Base-by-base conservation (phyloP, 805 yeast genomes). In the Lipomyces orientalis region DNA sequence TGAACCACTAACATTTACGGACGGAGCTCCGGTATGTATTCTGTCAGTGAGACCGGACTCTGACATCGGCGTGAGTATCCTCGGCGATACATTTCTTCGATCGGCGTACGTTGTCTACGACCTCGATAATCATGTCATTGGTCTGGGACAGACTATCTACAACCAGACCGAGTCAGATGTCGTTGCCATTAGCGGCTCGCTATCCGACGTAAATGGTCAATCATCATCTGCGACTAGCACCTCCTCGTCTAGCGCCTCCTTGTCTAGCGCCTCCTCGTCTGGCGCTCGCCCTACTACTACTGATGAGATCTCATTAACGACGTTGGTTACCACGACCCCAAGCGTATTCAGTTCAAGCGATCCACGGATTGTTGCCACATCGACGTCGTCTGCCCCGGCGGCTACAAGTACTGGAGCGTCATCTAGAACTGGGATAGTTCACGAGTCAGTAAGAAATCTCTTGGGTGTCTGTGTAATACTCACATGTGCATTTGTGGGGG, bases 51-150 rank as follows among this genome's bases (percentile, higher is more conserved):
- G 73, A 76, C 33, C 78, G 73, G 35, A 78, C 73, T 43, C 61
- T 65, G 66, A 77, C 79, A 73, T 73, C 55, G 68, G 71, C 33
- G 64, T 59, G n/a, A 43, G 51, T 19, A 81, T 88, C 64, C 79
- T 90, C 51, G 95, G 95, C 12, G 93, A 88, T 74, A 83, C 84
- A 58, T 84, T 90, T 74, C 78, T 90, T 70, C 81, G 90, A 64
- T 82, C 85, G 51, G 89, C 88, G 3, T 90, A 90, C 75, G 83
- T 85, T 31, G 91, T 88, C n/a, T 88, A 84, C 76, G 90, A 90
- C 75, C 79, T 88, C 61, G 90, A 88, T 29, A 83, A 83, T 72
- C 76, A 76, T 58, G 81, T 85, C 74, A 79, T 89, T 43, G 85
- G 88, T 0, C 68, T 90, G 64, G 92, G 88, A 19, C 84, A 81